phyloP scores from a whole-genome alignment of 2,329 filamentous ascomycete genomes.

The Zopfia rhizophila region DNA sequence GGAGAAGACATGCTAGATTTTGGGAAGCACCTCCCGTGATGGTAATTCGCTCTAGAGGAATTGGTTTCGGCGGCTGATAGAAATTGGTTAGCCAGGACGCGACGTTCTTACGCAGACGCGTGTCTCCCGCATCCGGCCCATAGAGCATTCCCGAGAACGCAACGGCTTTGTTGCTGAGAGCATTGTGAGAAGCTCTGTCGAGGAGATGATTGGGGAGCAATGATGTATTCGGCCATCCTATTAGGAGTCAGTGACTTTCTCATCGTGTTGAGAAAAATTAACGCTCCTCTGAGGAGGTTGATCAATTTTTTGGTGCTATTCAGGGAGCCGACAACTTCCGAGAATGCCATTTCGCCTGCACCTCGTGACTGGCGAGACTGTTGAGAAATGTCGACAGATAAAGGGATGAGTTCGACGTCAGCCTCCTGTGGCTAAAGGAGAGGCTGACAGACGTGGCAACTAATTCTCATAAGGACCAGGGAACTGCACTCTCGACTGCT shows the following conservation, averaged over 20 bases:
- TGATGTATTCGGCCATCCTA: constrained; percentile 72
- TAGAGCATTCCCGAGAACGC: constrained; percentile 77
- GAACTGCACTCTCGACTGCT: no score
- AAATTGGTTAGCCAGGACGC: constrained; percentile 75
- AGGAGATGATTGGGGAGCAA: constrained; percentile 75
- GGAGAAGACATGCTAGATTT: constrained; percentile 79
- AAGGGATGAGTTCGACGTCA: no score
- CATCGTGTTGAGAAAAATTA: neutral
- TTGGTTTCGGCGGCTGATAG: constrained; percentile 61
- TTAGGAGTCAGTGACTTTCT: no score
- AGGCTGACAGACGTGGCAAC: no score
- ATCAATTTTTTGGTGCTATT: constrained; percentile 46
- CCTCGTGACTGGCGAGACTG: no score
- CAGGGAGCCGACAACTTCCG: constrained; percentile 41
- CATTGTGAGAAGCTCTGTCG: constrained; percentile 67
- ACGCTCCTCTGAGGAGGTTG: constrained; percentile 45
- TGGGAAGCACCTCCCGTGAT: constrained; percentile 89
- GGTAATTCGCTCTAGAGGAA: constrained; percentile 71
- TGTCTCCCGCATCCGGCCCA: constrained; percentile 79
- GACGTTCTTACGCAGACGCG: constrained; percentile 73
- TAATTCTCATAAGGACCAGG: no score
- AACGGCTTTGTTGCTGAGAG: constrained; percentile 69
- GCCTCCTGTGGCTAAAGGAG: no score
- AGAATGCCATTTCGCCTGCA: no score
- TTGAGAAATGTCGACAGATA: no score